Evolutionary conservation across 495 filamentous ascomycete genomes (phyloP).

Genomic region (Penicillium riverlandense): DNA sequence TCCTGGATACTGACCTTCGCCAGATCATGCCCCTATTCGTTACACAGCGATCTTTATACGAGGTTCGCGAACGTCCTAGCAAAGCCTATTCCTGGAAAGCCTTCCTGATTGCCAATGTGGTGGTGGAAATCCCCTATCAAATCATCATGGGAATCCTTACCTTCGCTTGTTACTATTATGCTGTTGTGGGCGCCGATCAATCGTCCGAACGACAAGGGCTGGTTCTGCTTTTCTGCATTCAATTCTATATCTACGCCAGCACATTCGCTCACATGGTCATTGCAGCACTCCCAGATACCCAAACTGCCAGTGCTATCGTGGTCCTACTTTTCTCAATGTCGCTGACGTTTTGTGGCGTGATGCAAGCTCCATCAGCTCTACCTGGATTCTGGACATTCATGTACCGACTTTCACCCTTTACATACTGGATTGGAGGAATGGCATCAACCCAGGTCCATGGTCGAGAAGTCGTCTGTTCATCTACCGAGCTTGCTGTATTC

Average conservation of each 20-base stretch:
- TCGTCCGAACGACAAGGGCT: constrained; percentile 40
- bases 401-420: constrained; percentile 44
- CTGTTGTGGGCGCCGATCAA: constrained; percentile 30
- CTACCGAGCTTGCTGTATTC: constrained; percentile 48
- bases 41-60: constrained; percentile 54
- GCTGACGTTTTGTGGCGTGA: constrained; percentile 51
- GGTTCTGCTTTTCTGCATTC: constrained; percentile 43
- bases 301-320: constrained; percentile 46
- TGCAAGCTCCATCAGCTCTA: constrained; percentile 49
- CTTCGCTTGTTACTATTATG: constrained; percentile 44
- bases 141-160: constrained; percentile 33
- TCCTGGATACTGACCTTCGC: constrained; percentile 10
- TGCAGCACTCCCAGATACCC: constrained; percentile 46
- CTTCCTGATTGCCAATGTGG: constrained; percentile 57
- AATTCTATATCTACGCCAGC: constrained; percentile 41
- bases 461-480: constrained; percentile 45
- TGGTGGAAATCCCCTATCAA: constrained; percentile 47
- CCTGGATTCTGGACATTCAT: constrained; percentile 56
- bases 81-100: constrained; percentile 68
- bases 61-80: constrained; percentile 57
- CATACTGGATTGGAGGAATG: constrained; percentile 52
- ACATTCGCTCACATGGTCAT: constrained; percentile 52
- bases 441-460: constrained; percentile 48
- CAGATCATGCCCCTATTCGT: constrained; percentile 64
- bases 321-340: constrained; percentile 50